Percentiles rank a stretch among this genome's conserved stretches.
These are phyloP conservation scores for Irpex rosettiformis DNA, from an alignment of 1,284 basidiomycete genomes.

Conservation along the genomic window DNA sequence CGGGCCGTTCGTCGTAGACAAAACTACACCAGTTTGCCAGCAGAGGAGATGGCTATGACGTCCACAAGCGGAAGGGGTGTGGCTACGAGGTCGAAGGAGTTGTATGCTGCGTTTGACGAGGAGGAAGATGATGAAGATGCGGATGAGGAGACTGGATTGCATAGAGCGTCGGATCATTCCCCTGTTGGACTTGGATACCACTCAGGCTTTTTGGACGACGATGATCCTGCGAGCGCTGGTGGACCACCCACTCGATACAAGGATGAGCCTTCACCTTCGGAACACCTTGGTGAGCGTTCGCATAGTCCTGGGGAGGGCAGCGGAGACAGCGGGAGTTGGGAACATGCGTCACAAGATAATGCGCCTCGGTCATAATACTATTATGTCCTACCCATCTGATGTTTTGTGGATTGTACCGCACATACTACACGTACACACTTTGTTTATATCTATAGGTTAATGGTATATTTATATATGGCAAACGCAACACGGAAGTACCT, in stretches of 20 bases:
- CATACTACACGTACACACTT: slow-evolving; percentile 4
- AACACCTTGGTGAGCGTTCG: slow-evolving; percentile 25
- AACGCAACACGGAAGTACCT: slow-evolving; percentile 25
- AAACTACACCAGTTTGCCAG: slow-evolving; percentile 66
- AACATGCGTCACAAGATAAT: slow-evolving; percentile 55
- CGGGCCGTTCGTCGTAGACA: slow-evolving; percentile 50
- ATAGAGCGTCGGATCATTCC: slow-evolving; percentile 23
- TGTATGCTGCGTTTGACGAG: slow-evolving; percentile 92
- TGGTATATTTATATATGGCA: slow-evolving; percentile 28
- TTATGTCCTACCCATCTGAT: not conserved
- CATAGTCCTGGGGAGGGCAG: slow-evolving; percentile 36
- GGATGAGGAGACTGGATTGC: slow-evolving; percentile 62
- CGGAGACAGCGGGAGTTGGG: slow-evolving; percentile 59
- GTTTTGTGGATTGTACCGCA: not conserved
- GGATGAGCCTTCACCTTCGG: slow-evolving; percentile 49
- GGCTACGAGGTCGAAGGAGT: slow-evolving; percentile 66
- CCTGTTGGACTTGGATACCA: slow-evolving; percentile 45
- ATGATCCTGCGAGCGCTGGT: slow-evolving; percentile 43
- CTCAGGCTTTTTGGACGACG: slow-evolving; percentile 65
- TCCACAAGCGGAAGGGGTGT: slow-evolving; percentile 38
- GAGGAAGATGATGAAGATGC: slow-evolving; percentile 72
- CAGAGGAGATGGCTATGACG: slow-evolving; percentile 76
- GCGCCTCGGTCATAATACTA: slow-evolving; percentile 17
- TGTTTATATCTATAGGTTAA: slow-evolving; percentile 15
- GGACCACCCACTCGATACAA: slow-evolving; percentile 42